phyloP scores from a whole-genome alignment of 257 asterid species.

The Solanum bulbocastanum region DNA sequence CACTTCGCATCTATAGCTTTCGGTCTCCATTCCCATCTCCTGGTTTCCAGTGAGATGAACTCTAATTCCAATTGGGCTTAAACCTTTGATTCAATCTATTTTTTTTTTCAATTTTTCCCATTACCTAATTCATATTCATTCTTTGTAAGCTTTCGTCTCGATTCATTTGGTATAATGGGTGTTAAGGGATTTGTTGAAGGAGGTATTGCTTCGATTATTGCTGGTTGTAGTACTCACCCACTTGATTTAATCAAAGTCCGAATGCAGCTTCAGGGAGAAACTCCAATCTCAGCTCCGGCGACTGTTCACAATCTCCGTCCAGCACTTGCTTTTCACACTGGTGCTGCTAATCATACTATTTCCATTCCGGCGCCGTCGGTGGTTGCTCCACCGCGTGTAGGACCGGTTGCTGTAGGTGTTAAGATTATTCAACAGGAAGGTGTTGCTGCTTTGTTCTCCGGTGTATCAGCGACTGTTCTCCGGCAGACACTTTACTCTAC shows the following conservation, averaged over 20 bases:
- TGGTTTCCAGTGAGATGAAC: conserved; percentile 93
- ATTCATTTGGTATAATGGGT: conserved; percentile 30
- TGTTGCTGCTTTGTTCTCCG: conserved; percentile 58
- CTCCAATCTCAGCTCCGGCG: background rate
- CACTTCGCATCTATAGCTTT: conserved; percentile 75
- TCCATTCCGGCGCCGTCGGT: conserved; percentile 27
- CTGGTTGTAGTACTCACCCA: conserved; percentile 85
- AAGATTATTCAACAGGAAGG: conserved; percentile 71
- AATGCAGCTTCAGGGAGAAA: conserved; percentile 83
- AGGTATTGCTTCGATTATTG: conserved; percentile 80
- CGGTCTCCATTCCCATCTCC: conserved; percentile 81
- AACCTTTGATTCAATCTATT: background rate
- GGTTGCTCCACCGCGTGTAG: conserved; percentile 41
- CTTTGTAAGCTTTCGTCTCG: no score
- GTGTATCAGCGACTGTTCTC: conserved; percentile 92
- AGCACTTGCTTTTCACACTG: conserved; percentile 38
- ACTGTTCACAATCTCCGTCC: conserved; percentile 42
- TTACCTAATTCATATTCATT: background rate
- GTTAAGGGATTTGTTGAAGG: conserved; percentile 84
- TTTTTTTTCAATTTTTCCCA: background rate
- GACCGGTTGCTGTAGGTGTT: conserved; percentile 56
- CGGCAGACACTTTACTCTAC: conserved; percentile 87
- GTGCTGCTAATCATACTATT: background rate
- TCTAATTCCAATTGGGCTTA: conserved; percentile 51
- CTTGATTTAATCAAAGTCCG: conserved; percentile 77